Conservation (phyloP, 768 basidiomycete genomes). For the Udeniomyces megalosporus region DNA sequence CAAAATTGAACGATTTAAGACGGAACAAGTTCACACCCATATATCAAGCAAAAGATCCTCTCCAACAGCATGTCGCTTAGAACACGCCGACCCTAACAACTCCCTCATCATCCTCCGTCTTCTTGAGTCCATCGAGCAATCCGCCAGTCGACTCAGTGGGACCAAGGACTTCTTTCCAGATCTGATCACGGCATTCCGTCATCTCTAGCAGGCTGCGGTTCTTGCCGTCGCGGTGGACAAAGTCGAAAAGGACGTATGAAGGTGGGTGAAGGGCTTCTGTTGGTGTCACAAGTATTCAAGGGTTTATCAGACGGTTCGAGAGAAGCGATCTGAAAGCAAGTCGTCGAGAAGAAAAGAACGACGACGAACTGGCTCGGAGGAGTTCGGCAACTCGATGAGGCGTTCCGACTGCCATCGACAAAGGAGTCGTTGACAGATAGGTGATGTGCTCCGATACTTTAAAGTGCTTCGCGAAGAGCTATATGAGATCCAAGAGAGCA, state of each 20-base stretch:
- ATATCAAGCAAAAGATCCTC: too few species aligned
- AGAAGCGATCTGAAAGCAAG: too few species aligned
- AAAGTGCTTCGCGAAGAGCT: slow-evolving; percentile 17
- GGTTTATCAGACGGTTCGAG: too few species aligned
- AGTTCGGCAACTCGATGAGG: slow-evolving; percentile 16
- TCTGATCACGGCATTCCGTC: slow-evolving; percentile 3
- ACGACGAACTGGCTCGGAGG: slow-evolving; percentile 2
- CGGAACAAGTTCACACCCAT: too few species aligned
- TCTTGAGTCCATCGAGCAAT: too few species aligned
- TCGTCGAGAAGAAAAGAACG: background rate
- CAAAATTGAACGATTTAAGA: too few species aligned
- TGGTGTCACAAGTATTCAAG: too few species aligned
- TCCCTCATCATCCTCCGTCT: too few species aligned
- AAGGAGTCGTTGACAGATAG: slow-evolving; percentile 4
- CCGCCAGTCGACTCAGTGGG: too few species aligned
- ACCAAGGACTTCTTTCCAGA: slow-evolving; percentile 6
- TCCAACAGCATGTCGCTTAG: too few species aligned
- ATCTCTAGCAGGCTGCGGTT: slow-evolving; percentile 8
- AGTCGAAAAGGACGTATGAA: slow-evolving; percentile 9
- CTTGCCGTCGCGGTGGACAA: slow-evolving; percentile 9
- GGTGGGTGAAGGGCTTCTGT: slow-evolving; percentile 7
- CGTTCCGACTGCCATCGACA: slow-evolving; percentile 16
- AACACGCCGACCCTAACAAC: too few species aligned
- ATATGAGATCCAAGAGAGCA: background rate
- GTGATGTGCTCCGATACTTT: slow-evolving; percentile 12